These are phyloP conservation scores for Cytospora leucostoma DNA, from an alignment of 2,329 filamentous ascomycete genomes.

Conservation along the genomic window DNA sequence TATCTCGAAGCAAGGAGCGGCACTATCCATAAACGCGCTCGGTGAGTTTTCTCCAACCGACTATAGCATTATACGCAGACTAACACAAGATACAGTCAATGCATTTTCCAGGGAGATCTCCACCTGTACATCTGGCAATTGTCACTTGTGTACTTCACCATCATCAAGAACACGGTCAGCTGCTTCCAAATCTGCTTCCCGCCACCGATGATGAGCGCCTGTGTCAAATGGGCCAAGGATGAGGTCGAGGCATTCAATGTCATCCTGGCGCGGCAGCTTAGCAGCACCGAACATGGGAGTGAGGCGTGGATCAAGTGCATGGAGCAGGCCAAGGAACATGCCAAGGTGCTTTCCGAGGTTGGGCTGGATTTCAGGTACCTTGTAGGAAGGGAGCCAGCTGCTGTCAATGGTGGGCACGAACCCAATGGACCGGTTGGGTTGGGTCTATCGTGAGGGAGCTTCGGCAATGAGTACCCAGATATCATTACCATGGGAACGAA, in stretches of 20 bases:
- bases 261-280: conserved; percentile 80
- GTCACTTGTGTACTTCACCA: conserved; percentile 91
- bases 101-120: conserved; percentile 91
- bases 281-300: conserved; percentile 76
- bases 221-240: conserved; percentile 98
- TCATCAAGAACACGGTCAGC: conserved; percentile 89
- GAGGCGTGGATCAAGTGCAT: conserved; percentile 82
- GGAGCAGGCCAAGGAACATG: conserved; percentile 77
- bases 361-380: conserved; percentile 87
- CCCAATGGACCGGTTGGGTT: conserved; percentile 44
- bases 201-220: conserved; percentile 84
- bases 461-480: not conserved
- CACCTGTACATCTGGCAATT: conserved; percentile 93
- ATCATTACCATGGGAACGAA: not conserved
- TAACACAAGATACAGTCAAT: conserved; percentile 63
- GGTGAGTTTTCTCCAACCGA: conserved; percentile 54
- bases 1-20: conserved; percentile 80
- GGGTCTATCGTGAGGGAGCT: conserved; percentile 39
- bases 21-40: conserved; percentile 77
- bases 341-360: conserved; percentile 76
- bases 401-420: conserved; percentile 34
- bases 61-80: conserved; percentile 25
- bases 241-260: conserved; percentile 89
- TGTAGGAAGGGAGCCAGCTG: conserved; percentile 59
- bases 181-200: conserved; percentile 89